Evolutionary conservation across 306 rosid genomes (phyloP), one percentile per base, ranked within the genome.

Genomic region (Leucaena leucocephala): DNA sequence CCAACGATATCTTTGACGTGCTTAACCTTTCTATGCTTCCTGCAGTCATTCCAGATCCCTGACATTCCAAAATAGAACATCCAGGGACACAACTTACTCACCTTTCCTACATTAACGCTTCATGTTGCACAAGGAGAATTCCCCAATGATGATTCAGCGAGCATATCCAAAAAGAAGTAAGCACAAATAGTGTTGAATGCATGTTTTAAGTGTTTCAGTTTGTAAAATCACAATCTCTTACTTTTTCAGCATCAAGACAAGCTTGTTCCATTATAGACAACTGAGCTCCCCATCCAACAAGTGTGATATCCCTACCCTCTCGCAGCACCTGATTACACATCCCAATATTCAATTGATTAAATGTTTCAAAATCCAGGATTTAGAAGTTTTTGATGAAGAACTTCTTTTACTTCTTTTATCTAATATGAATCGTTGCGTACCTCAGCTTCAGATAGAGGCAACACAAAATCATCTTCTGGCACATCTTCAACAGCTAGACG

Each of bases 231-330:
- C 55, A 80, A 45, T 45, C 75, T 72, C 88, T 74, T 85, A 90
- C 99, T 55, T 91, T 88, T 81, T 88, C 94, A 19, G 99, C 99
- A 73, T 95, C 97, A 57, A 86, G 76, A 82, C 99, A 95, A 74
- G 98, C 99, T 82, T 95, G 94, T 86, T 93, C 97, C 97, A 95
- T 89, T 65, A 86, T 35, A 68, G 98, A 80, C 84, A 95, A 86
- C 65, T 95, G 98, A 62, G 98, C 98, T 77, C 99, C 99, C 99
- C 99, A 95, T 68, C 99, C 99, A 74, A 95, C 93, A 68, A 95
- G 97, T 69, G 99, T 95, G 73, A 95, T 90, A 81, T 95, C 99
- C 39, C 63, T 78, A 58, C 99, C 99, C 76, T 86, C 87, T 66
- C 88, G 91, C 81, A 93, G 77, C 68, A 95, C 91, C 99, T 95